phyloP scores from a whole-genome alignment of 139 green algal species.

The Pleodorina starrii region DNA sequence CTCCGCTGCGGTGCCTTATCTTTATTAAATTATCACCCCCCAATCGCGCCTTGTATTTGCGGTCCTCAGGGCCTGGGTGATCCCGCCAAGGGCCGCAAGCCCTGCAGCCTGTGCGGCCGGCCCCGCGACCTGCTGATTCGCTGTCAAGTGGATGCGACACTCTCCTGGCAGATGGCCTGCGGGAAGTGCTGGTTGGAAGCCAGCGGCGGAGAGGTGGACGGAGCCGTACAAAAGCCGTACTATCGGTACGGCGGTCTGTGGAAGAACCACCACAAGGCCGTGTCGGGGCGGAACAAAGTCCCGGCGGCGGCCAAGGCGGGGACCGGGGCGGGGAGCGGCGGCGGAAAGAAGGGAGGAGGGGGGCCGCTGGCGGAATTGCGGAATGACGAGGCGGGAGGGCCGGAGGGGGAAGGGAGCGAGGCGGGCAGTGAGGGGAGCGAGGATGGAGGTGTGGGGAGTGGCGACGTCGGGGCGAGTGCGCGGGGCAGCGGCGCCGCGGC shows the following conservation, averaged over 20 bases:
- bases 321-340: neutral
- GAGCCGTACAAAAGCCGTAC: neutral
- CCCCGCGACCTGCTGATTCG: constrained; percentile 30
- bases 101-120: constrained; percentile 29
- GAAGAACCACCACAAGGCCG: constrained; percentile 35
- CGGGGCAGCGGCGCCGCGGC: neutral
- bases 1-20: too few species aligned
- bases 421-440: neutral
- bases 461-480: neutral
- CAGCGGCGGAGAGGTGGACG: constrained; percentile 38
- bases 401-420: neutral
- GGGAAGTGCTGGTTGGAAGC: constrained; percentile 25
- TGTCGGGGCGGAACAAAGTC: neutral
- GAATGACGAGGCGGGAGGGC: neutral
- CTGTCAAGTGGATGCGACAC: constrained; percentile 31
- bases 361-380: neutral
- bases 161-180: constrained; percentile 43
- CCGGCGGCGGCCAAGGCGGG: neutral
- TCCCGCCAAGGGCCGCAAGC: constrained; percentile 16
- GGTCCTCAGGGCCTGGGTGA: constrained; percentile 11
- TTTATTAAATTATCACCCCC: too few species aligned
- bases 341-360: neutral
- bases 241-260: constrained; percentile 42
- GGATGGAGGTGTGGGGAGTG: neutral
- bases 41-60: too few species aligned